Percentiles rank a stretch among this genome's conserved stretches.
Evolutionary conservation across 495 filamentous ascomycete genomes (phyloP).

Genomic region (Penicillium paradoxum): DNA sequence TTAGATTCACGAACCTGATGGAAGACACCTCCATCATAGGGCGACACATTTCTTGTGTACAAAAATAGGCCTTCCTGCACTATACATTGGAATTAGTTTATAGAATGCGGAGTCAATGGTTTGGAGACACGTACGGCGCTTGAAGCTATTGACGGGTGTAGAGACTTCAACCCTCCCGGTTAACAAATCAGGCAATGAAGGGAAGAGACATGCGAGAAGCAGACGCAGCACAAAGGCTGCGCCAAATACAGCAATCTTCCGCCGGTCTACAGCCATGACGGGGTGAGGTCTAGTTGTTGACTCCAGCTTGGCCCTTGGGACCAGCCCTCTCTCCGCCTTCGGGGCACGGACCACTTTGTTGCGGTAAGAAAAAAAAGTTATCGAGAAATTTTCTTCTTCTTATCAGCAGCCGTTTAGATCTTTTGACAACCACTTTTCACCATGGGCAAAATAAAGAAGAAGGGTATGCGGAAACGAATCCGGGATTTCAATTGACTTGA

Average conservation of each 20-base stretch:
- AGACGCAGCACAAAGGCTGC: constrained; percentile 76
- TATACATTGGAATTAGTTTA: constrained; percentile 27
- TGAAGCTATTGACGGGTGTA: constrained; percentile 96
- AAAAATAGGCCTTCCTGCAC: constrained; percentile 96
- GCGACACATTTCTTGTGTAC: constrained; percentile 92
- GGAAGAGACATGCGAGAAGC: constrained; percentile 74
- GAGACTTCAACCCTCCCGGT: constrained; percentile 93
- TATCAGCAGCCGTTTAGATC: constrained; percentile 22
- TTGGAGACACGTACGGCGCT: constrained; percentile 62
- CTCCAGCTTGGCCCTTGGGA: constrained; percentile 26
- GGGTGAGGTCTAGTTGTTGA: constrained; percentile 6
- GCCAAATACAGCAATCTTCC: constrained; percentile 68
- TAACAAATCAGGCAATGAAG: constrained; percentile 77
- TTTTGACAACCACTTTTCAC: constrained; percentile 14
- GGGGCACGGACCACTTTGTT: constrained; percentile 35
- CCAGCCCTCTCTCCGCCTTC: constrained; percentile 30
- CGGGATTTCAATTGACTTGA: constrained; percentile 2
- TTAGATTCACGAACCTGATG: constrained; percentile 61
- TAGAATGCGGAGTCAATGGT: background rate
- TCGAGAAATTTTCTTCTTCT: constrained; percentile 36
- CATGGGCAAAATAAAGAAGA: constrained; percentile 92
- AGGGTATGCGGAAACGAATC: constrained; percentile 48
- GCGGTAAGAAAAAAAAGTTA: constrained; percentile 37
- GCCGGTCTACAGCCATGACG: constrained; percentile 61
- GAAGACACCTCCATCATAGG: constrained; percentile 95